phyloP scores from a whole-genome alignment of 2,329 filamentous ascomycete species.

The Fusarium sulawesiense region DNA sequence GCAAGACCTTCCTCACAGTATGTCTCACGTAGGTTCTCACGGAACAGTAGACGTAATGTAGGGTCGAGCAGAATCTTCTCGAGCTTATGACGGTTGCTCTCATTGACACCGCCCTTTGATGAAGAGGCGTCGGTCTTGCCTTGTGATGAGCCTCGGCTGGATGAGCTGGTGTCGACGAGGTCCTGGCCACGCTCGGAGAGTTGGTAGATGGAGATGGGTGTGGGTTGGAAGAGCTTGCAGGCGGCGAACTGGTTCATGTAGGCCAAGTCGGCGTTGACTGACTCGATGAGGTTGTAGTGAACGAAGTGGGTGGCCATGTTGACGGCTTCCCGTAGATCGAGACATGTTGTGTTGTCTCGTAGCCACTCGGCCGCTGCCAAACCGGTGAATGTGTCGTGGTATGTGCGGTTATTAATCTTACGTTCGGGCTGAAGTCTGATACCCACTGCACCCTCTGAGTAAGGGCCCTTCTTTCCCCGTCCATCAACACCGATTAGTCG shows the following conservation, averaged over 20 bases:
- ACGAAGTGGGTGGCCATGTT: slow-evolving; percentile 88
- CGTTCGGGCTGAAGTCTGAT: slow-evolving; percentile 91
- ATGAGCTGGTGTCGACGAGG: slow-evolving; percentile 64
- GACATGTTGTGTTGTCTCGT: slow-evolving; percentile 95
- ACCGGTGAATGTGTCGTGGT: slow-evolving; percentile 89
- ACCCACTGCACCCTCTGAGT: slow-evolving; percentile 44
- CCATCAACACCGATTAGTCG: slow-evolving; percentile 85
- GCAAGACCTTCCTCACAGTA: slow-evolving; percentile 97
- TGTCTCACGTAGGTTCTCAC: slow-evolving; percentile 92
- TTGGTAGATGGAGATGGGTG: slow-evolving; percentile 86
- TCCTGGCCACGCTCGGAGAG: slow-evolving; percentile 84
- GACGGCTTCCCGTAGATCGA: slow-evolving; percentile 85
- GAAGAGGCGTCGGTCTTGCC: slow-evolving; percentile 61
- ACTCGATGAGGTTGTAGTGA: slow-evolving; percentile 83
- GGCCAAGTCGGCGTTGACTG: slow-evolving; percentile 74
- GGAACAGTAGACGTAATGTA: slow-evolving; percentile 87
- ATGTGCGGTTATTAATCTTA: slow-evolving; percentile 78
- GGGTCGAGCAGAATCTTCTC: slow-evolving; percentile 93
- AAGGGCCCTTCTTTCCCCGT: slow-evolving; percentile 82
- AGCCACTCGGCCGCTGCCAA: slow-evolving; percentile 90
- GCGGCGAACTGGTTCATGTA: slow-evolving; percentile 71
- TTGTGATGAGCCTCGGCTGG: slow-evolving; percentile 69
- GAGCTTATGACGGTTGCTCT: slow-evolving; percentile 93
- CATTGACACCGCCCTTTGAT: slow-evolving; percentile 69
- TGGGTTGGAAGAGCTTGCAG: slow-evolving; percentile 80